Percentiles rank a stretch among this genome's conserved stretches.
phyloP scores from a whole-genome alignment of 2,329 filamentous ascomycete genomes.

The Pyrenophora seminiperda region DNA sequence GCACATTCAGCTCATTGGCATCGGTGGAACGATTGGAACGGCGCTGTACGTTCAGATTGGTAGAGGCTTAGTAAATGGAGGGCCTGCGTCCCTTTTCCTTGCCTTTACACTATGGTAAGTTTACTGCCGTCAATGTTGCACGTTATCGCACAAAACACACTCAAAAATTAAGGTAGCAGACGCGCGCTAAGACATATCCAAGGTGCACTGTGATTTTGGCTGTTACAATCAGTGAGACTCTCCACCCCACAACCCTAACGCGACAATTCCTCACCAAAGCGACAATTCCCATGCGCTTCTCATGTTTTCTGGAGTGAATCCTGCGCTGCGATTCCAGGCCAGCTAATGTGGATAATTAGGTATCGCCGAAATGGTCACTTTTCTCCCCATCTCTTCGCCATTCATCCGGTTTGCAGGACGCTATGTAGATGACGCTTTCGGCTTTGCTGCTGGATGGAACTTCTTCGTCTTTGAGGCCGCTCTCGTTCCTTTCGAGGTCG shows the following conservation, averaged over 20 bases:
- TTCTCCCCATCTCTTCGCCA: slow-evolving; percentile 75
- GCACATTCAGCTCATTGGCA: slow-evolving; percentile 56
- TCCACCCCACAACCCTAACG: slow-evolving; percentile 24
- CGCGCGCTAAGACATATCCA: not conserved
- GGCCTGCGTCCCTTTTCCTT: slow-evolving; percentile 54
- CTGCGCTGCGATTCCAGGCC: slow-evolving; percentile 9
- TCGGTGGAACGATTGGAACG: slow-evolving; percentile 55
- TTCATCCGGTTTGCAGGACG: slow-evolving; percentile 79
- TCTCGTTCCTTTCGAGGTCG: slow-evolving; percentile 70
- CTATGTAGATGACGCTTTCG: slow-evolving; percentile 76
- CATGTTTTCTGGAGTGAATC: slow-evolving; percentile 19
- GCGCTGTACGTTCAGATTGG: slow-evolving; percentile 56
- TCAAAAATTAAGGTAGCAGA: too few species aligned
- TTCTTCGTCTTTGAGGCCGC: slow-evolving; percentile 73
- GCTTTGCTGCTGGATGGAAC: slow-evolving; percentile 74
- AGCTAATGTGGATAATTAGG: slow-evolving; percentile 37
- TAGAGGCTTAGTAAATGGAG: slow-evolving; percentile 53
- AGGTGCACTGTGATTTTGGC: slow-evolving; percentile 52
- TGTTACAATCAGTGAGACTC: slow-evolving; percentile 48
- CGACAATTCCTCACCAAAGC: slow-evolving; percentile 32
- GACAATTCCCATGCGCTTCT: slow-evolving; percentile 24
- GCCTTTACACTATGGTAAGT: slow-evolving; percentile 54
- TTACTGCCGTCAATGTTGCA: not conserved
- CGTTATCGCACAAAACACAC: not conserved
- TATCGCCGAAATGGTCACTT: slow-evolving; percentile 78